Evolutionary conservation across 139 green algal genomes (phyloP).

Genomic region (Parachlorella kessleri): DNA sequence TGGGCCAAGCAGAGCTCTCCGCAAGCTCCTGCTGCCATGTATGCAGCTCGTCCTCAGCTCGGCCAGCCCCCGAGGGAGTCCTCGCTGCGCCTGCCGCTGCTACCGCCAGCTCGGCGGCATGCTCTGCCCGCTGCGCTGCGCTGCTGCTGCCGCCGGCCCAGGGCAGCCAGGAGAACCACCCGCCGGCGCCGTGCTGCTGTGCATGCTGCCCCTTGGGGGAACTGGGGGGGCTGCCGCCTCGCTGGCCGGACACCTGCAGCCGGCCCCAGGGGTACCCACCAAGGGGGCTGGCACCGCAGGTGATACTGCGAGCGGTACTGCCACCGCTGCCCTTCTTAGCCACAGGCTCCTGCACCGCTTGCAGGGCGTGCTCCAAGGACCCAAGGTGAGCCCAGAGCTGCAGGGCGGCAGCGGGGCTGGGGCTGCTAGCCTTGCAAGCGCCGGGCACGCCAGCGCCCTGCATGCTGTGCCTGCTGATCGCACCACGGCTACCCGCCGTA

Average conservation of each 20-base stretch:
- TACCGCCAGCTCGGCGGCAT: neutral
- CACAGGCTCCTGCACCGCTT: too few species aligned
- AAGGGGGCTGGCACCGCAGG: too few species aligned
- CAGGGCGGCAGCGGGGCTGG: too few species aligned
- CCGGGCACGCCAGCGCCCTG: too few species aligned
- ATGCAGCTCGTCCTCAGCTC: neutral
- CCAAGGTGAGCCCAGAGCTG: neutral
- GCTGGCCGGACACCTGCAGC: neutral
- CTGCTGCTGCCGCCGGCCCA: conserved; percentile 7
- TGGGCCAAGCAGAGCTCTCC: too few species aligned
- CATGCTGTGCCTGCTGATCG: neutral
- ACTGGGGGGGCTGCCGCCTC: too few species aligned
- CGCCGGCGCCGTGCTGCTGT: neutral
- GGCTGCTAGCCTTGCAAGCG: too few species aligned
- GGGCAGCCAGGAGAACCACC: conserved; percentile 28
- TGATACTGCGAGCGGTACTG: neutral
- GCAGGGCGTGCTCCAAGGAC: too few species aligned
- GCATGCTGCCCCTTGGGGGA: neutral
- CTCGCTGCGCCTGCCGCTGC: neutral
- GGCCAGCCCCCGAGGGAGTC: too few species aligned
- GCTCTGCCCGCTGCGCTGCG: neutral
- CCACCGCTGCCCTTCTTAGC: too few species aligned
- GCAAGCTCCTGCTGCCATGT: conserved; percentile 3
- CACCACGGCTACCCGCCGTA: neutral
- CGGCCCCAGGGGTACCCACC: conserved; percentile 17